Evolutionary conservation across 1,284 basidiomycete genomes (phyloP), one percentile per base, ranked within the genome.

Genomic region (Fomitopsis pinicola): DNA sequence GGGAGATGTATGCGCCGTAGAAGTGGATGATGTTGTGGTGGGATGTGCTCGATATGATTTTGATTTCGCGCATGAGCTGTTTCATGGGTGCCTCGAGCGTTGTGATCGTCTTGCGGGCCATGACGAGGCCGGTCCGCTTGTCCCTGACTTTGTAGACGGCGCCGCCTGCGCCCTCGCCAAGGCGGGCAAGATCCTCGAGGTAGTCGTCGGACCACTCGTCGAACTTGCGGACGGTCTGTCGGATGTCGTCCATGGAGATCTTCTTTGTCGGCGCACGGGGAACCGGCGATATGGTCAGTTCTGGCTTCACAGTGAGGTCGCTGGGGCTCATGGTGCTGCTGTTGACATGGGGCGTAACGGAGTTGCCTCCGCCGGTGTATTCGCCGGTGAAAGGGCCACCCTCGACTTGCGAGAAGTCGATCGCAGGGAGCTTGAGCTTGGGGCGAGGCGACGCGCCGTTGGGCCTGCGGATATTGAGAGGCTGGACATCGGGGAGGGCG

Each of bases 91-190:
- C 96, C 66, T 97, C 92, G 45, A 92, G 92, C 12, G 95, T 95
- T 9, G 94, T 92, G 71, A 99, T 98, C 26, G 95, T 94, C 85
- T 99, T 99, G 69, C 95, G 89, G 9, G 96, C 97, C 85, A 98
- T 89, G 69, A 97, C 83, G 69, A 80, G 77, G 30, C 87, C 87
- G 0, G 86, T 92, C 55, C 87, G 86, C 70, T 79, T 85, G 74
- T 95, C 92, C 68, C 78, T 84, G 50, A 98, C 97, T 74, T 95
- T 92, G 74, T 94, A 89, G 22, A 99, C 97, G 6, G 95, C 92
- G 44, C 97, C 97, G 59, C 96, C 95, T 22, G 96, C 94, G 42
- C 97, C 97, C 73, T 99, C 97, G 14, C 97, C 97, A 0, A 99
- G 79, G 44, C 91, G 81, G 17, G 78, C 75, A 28, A 96, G 65